Evolutionary conservation across 73 alveolate genomes (phyloP), one percentile per base, ranked within the genome.

Genomic region (Urostyla sp.): DNA sequence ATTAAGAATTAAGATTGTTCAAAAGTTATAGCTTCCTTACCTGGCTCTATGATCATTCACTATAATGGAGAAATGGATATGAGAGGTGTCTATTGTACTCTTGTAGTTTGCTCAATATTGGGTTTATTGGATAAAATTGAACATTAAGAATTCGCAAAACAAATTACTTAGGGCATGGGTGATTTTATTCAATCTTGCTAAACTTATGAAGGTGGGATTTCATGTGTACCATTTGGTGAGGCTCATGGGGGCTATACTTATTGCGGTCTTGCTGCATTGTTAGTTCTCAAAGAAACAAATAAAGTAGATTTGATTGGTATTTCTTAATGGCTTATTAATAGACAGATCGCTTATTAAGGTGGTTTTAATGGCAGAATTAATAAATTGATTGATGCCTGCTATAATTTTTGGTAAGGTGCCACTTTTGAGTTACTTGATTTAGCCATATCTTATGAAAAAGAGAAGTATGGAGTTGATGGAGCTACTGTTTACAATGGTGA

Each of bases 211-310:
- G 99, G 99, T 26, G 99, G 99, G 0, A 87, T 97, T 31, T 94
- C 97, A 20, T 96, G 98, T n/a, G 95, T 77, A 28, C 98, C 98
- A 3, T 92, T 36, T 75, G 96, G 98, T 55, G 99, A 97, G 59
- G 98, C 99, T 27, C 99, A 97, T 90, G 99, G 99, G 10, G 99
- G 99, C n/a, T 95, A 92, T 83, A 85, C 99, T 11, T 97, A 66
- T 87, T 97, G 99, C 85, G 99, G 98, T n/a, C 90, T 94, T 20
- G 99, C 99, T 36, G 86, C 97, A 1, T 76, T 97, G 74, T 75
- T 84, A 0, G 63, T 96, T 45, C 80, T 97, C 35, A 85, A 89
- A 43, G 81, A 92, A 63, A 81, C 95, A 34, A 82, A 95, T 80
- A 81, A 74, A 56, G 60, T 97, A 31, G 95, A 97, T 91, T 63